Evolutionary conservation across 352 stramenopile genomes (phyloP).

Genomic region (Hyphochytrium catenoides): DNA sequence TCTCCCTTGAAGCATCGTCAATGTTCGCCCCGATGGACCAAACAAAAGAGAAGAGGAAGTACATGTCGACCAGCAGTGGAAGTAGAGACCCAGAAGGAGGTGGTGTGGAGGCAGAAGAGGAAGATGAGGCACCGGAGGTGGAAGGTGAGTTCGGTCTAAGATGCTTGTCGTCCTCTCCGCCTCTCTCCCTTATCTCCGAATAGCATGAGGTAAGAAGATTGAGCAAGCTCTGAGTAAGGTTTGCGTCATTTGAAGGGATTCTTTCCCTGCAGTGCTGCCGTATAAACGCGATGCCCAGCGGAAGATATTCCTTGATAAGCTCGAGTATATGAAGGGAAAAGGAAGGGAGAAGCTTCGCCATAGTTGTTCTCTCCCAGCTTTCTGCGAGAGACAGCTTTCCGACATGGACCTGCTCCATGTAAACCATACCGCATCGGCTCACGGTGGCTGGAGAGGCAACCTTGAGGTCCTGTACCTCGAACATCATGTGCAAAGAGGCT

Average conservation of each 20-base stretch:
- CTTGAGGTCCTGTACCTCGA: slow-evolving; percentile 68
- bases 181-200: too few relatives aligned
- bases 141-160: too few relatives aligned
- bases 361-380: slow-evolving; percentile 41
- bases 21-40: slow-evolving; percentile 66
- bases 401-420: slow-evolving; percentile 71
- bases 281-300: slow-evolving; percentile 52
- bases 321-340: slow-evolving; percentile 35
- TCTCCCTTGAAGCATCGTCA: slow-evolving; percentile 36
- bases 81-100: too few relatives aligned
- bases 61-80: slow-evolving; percentile 46
- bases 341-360: slow-evolving; percentile 30
- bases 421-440: slow-evolving; percentile 68
- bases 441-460: slow-evolving; percentile 66
- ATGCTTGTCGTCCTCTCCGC: too few relatives aligned
- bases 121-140: too few relatives aligned
- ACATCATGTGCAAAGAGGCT: slow-evolving; percentile 78
- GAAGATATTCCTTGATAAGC: slow-evolving; percentile 54
- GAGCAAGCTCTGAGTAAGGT: slow-evolving; percentile 59
- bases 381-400: slow-evolving; percentile 33
- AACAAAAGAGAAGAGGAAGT: slow-evolving; percentile 58
- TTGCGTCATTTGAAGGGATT: slow-evolving; percentile 55
- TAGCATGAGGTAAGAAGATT: slow-evolving; percentile 61
- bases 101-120: too few relatives aligned
- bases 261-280: slow-evolving; percentile 67